Percentiles rank a stretch among this genome's conserved stretches.
Conservation (phyloP, 2,329 filamentous ascomycete species). For the Chalaropsis ovoidea region DNA sequence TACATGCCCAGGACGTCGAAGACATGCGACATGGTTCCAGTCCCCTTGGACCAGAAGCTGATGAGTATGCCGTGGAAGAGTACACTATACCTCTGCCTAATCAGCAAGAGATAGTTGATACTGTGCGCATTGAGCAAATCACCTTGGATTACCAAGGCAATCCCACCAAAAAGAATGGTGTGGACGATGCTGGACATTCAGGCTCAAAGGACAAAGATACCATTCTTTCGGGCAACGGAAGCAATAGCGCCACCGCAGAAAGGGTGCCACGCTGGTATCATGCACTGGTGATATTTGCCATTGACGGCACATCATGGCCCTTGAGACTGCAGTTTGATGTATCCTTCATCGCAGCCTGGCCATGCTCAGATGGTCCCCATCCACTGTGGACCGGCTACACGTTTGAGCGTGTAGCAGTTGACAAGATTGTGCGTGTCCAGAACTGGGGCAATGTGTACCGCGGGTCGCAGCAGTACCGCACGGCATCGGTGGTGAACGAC, state of each 20-base stretch:
- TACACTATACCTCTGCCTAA: conserved; percentile 51
- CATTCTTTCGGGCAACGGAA: conserved; percentile 25
- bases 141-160: conserved; percentile 40
- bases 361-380: conserved; percentile 54
- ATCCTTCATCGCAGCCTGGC: conserved; percentile 55
- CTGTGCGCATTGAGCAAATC: conserved; percentile 59
- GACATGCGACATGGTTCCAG: conserved; percentile 59
- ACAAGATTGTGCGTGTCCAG: conserved; percentile 54
- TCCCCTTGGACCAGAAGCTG: conserved; percentile 54
- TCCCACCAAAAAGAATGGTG: conserved; percentile 1
- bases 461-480: conserved; percentile 24
- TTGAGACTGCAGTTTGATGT: conserved; percentile 54
- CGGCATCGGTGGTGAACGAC: conserved; percentile 26
- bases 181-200: conserved; percentile 2
- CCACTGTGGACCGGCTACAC: conserved; percentile 64
- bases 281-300: conserved; percentile 53
- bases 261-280: conserved; percentile 43
- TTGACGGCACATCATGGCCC: conserved; percentile 54
- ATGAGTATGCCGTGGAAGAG: conserved; percentile 55
- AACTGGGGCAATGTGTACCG: conserved; percentile 51
- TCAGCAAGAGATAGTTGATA: conserved; percentile 49
- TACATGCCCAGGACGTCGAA: conserved; percentile 50
- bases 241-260: not conserved
- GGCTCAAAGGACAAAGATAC: not conserved
- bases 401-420: conserved; percentile 48